phyloP scores from a whole-genome alignment of 176 grass and related monocot genomes.

The Paspalum vaginatum region DNA sequence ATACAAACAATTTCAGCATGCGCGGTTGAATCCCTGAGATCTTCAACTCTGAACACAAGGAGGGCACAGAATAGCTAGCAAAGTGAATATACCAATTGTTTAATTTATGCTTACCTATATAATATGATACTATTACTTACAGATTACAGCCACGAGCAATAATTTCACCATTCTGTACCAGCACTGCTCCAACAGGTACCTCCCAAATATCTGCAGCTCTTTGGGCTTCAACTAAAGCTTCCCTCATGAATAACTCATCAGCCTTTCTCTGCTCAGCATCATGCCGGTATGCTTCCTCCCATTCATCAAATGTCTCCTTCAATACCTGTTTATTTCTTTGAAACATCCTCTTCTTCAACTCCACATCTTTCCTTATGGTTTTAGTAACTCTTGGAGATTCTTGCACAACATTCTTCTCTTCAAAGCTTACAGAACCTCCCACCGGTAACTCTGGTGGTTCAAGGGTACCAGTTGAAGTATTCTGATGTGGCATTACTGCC shows the following conservation, averaged over 20 bases:
- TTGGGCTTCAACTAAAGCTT: constrained; percentile 94
- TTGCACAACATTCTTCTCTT: constrained; percentile 46
- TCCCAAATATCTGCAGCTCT: constrained; percentile 96
- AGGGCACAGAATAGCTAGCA: constrained; percentile 35
- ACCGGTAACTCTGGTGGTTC: constrained; percentile 36
- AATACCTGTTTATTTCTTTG: constrained; percentile 80
- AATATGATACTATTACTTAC: constrained; percentile 53
- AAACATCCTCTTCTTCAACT: constrained; percentile 62
- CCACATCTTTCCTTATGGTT: constrained; percentile 49
- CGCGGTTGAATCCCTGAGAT: constrained; percentile 94
- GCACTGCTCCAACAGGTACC: constrained; percentile 92
- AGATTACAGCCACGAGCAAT: constrained; percentile 97
- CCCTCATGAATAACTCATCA: constrained; percentile 96
- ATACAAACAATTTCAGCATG: constrained; percentile 99
- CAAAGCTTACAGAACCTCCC: constrained; percentile 36
- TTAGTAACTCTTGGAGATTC: constrained; percentile 47
- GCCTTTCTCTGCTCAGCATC: constrained; percentile 74
- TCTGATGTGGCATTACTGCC: constrained; percentile 25
- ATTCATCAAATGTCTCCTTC: constrained; percentile 89
- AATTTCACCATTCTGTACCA: constrained; percentile 88
- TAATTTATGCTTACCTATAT: constrained; percentile 13
- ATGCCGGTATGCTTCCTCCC: constrained; percentile 79
- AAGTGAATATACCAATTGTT: constrained; percentile 19
- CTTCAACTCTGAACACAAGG: constrained; percentile 80
- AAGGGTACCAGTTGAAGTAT: constrained; percentile 37